Evolutionary conservation across 805 yeast species (phyloP).

Genomic region (Priceomyces carsonii): DNA sequence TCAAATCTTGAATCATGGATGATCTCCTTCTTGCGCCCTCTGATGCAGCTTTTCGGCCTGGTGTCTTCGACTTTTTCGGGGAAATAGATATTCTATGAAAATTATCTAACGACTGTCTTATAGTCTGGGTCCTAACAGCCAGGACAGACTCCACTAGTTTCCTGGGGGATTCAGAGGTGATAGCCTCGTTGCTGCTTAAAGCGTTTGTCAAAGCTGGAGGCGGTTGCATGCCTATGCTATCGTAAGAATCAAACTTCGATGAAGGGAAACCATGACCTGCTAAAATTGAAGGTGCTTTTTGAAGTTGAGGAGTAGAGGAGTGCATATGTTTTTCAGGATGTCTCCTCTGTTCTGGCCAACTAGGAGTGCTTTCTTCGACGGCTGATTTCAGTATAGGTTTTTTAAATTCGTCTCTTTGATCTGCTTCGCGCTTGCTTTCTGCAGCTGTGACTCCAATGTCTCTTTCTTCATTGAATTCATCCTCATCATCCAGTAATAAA

Average conservation of each 20-base stretch:
- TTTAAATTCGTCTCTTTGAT: slow-evolving; percentile 11
- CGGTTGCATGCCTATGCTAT: slow-evolving; percentile 22
- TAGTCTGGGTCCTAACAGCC: slow-evolving; percentile 21
- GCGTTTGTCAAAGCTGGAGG: slow-evolving; percentile 17
- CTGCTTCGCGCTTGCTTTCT: too few species aligned
- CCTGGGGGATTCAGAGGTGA: slow-evolving; percentile 7
- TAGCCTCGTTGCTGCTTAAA: slow-evolving; percentile 4
- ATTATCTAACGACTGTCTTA: slow-evolving; percentile 31
- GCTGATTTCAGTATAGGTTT: slow-evolving; percentile 18
- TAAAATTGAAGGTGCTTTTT: slow-evolving; percentile 14
- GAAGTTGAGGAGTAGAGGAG: slow-evolving; percentile 29
- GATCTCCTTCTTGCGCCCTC: slow-evolving; percentile 23
- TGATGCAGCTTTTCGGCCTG: slow-evolving; percentile 12
- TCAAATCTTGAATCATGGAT: slow-evolving; percentile 33
- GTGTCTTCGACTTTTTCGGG: slow-evolving; percentile 28
- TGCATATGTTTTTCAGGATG: slow-evolving; percentile 12
- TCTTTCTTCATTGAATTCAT: slow-evolving; percentile 13
- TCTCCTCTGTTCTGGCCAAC: slow-evolving; percentile 33
- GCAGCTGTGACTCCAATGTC: slow-evolving; percentile 1
- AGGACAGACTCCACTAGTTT: slow-evolving; percentile 9
- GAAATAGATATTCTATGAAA: slow-evolving; percentile 32
- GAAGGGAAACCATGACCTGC: slow-evolving; percentile 7
- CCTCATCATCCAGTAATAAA: slow-evolving; percentile 20
- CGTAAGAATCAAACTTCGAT: slow-evolving; percentile 20
- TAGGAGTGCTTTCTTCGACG: slow-evolving; percentile 32